A percentile compares a stretch with the other conserved stretches of the same genome.
These are phyloP conservation scores for Aureobasidium sp. DNA, from an alignment of 2,329 filamentous ascomycete genomes.

Conservation along the genomic window DNA sequence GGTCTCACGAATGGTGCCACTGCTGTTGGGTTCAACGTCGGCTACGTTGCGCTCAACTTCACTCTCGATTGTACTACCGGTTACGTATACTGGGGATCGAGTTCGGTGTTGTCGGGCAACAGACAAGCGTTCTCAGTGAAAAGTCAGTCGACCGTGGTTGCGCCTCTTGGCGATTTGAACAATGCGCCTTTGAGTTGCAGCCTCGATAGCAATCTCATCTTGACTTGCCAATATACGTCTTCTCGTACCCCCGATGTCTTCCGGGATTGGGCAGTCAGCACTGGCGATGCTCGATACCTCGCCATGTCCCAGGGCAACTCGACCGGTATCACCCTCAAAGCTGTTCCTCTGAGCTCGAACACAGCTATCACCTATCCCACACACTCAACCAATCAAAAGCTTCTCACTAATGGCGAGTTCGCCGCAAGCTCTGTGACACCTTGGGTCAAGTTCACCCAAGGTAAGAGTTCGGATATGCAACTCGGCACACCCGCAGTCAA, in stretches of 20 bases:
- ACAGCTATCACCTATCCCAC: neutral
- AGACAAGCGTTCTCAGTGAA: neutral
- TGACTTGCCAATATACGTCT: slow-evolving; percentile 10
- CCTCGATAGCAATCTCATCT: neutral
- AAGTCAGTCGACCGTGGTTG: slow-evolving; percentile 1
- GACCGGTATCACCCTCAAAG: neutral
- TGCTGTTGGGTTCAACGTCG: slow-evolving; percentile 6
- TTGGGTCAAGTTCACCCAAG: slow-evolving; percentile 3
- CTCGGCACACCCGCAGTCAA: neutral
- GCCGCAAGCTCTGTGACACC: neutral
- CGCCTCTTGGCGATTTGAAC: slow-evolving; percentile 6
- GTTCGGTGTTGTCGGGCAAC: slow-evolving; percentile 6
- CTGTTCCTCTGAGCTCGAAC: slow-evolving; percentile 3
- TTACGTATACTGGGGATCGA: slow-evolving; percentile 4
- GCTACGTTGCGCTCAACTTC: slow-evolving; percentile 5
- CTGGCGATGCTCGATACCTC: slow-evolving; percentile 5
- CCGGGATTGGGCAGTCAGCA: neutral
- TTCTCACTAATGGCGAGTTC: slow-evolving; percentile 5
- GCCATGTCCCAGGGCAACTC: slow-evolving; percentile 10
- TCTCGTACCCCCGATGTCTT: neutral
- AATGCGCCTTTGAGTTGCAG: neutral
- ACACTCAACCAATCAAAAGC: slow-evolving; percentile 1
- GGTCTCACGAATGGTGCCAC: slow-evolving; percentile 8
- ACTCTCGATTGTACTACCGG: slow-evolving; percentile 6
- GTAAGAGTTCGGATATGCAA: neutral